Conservation (phyloP, 352 stramenopile species). For the Globisporangium splendens region DNA sequence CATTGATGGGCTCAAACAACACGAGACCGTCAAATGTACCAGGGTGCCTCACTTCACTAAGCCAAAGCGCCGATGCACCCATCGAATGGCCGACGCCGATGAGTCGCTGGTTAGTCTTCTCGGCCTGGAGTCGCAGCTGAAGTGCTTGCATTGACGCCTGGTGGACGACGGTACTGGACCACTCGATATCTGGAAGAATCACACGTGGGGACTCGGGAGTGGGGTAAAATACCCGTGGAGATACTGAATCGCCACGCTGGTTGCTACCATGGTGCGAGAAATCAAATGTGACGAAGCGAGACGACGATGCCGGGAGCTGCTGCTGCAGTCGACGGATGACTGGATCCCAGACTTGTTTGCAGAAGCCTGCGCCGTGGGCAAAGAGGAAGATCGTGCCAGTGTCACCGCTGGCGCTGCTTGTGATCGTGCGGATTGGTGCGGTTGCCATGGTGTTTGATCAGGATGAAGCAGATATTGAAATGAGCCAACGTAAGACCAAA, state of each 20-base stretch:
- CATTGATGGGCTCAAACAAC: slow-evolving; percentile 40
- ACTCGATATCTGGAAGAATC: slow-evolving; percentile 32
- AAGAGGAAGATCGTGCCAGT: slow-evolving; percentile 24
- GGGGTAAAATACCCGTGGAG: slow-evolving; percentile 8
- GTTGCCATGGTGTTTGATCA: too few relatives aligned
- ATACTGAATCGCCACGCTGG: slow-evolving; percentile 24
- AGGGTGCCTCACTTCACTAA: slow-evolving; percentile 24
- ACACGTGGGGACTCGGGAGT: slow-evolving; percentile 18
- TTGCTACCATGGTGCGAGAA: slow-evolving; percentile 37
- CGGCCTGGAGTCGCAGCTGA: neutral
- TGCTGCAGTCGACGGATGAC: slow-evolving; percentile 31
- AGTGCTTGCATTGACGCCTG: slow-evolving; percentile 4
- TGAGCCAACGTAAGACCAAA: too few relatives aligned
- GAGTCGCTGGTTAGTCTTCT: slow-evolving; percentile 18
- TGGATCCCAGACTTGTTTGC: slow-evolving; percentile 40
- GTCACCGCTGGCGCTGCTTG: too few relatives aligned
- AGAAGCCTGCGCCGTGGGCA: slow-evolving; percentile 46
- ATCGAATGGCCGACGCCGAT: slow-evolving; percentile 54
- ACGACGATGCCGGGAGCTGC: slow-evolving; percentile 14
- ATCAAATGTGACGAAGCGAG: slow-evolving; percentile 21
- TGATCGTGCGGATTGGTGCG: too few relatives aligned
- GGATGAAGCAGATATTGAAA: too few relatives aligned
- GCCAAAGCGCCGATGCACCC: slow-evolving; percentile 33
- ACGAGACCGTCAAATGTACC: slow-evolving; percentile 39
- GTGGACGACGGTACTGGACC: neutral